Evolutionary conservation across 805 yeast species (phyloP).

Genomic region (Scheffersomyces stipitis): DNA sequence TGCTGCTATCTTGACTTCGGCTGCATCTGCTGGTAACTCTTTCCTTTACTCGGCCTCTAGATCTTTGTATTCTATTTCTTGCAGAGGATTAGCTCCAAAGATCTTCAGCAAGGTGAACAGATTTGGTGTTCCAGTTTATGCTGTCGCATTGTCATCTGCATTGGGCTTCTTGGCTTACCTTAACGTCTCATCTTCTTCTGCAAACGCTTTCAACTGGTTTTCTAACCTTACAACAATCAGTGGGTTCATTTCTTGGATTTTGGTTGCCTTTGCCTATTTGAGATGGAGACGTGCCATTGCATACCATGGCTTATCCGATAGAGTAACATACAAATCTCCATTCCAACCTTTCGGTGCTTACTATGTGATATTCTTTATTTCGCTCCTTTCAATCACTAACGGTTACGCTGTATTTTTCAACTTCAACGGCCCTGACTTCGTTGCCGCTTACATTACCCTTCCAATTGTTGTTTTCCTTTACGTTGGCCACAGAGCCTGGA

Average conservation of each 20-base stretch:
- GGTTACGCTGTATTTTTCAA: conserved; percentile 69
- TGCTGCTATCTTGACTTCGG: conserved; percentile 68
- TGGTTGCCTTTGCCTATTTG: conserved; percentile 50
- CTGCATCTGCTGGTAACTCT: conserved; percentile 48
- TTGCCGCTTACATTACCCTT: conserved; percentile 71
- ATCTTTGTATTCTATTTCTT: conserved; percentile 52
- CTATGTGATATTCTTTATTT: conserved; percentile 49
- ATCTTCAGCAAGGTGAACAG: conserved; percentile 35
- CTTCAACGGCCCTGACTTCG: conserved; percentile 56
- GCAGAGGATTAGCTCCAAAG: conserved; percentile 56
- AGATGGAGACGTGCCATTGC: conserved; percentile 65
- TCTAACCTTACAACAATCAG: conserved; percentile 65
- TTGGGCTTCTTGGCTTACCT: conserved; percentile 52
- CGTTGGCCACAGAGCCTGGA: conserved; percentile 56
- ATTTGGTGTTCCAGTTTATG: conserved; percentile 43
- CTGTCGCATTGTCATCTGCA: conserved; percentile 30
- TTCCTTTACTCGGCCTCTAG: conserved; percentile 71
- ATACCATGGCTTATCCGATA: conserved; percentile 51
- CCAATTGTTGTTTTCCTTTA: conserved; percentile 56
- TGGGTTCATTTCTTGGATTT: conserved; percentile 65
- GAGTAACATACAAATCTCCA: conserved; percentile 57
- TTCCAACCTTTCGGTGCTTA: conserved; percentile 61
- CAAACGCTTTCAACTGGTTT: conserved; percentile 62
- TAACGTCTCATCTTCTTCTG: conserved; percentile 52
- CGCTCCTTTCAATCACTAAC: conserved; percentile 62